Evolutionary conservation across 129 eudicot genomes (phyloP), one percentile per base, ranked within the genome.

Genomic region (Ambrosia artemisiifolia): DNA sequence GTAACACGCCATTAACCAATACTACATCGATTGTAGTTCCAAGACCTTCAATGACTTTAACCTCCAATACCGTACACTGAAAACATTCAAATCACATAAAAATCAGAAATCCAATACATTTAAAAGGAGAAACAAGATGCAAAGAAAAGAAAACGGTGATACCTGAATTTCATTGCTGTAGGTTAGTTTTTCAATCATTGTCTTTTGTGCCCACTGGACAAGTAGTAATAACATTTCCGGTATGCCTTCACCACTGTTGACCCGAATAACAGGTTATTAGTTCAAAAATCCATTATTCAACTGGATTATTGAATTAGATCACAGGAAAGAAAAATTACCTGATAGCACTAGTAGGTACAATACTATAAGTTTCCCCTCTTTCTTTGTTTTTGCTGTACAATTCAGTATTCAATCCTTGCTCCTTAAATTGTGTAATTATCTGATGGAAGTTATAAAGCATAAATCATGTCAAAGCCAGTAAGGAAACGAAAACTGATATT

Each of bases 41-140:
- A 81, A 85, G 98, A 7, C 98, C 98, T 88, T 90, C 98, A 69
- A 94, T 65, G 70, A 90, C 98, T 85, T 94, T 94, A 74, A 94
- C 98, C 88, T 94, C 98, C 89, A 94, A 82, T n/a, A 94, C 98
- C 7, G 97, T 94, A 79, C 97, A 94, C 98, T 94, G 84, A 43
- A 11, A 82, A 47, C 10, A 33, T n/a, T 53, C 67, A 68, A 63
- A 55, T 76, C 6, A 17, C 49, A 67, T 32, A 74, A 38, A 38
- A 1, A 11, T 56, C 2, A 56, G 35, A 24, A 24, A 56, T 54
- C 12, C 20, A 16, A 9, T 14, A 54, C 33, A 6, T 54, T 11
- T 20, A 19, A 19, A 54, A 54, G 34, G 3, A 49, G 10, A 42
- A 42, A 69, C 59, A 44, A 48, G 20, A 50, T 44, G 59, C 40